Base-by-base conservation (phyloP, 345 rosid species). In the Eucalyptus erythrocorys region DNA sequence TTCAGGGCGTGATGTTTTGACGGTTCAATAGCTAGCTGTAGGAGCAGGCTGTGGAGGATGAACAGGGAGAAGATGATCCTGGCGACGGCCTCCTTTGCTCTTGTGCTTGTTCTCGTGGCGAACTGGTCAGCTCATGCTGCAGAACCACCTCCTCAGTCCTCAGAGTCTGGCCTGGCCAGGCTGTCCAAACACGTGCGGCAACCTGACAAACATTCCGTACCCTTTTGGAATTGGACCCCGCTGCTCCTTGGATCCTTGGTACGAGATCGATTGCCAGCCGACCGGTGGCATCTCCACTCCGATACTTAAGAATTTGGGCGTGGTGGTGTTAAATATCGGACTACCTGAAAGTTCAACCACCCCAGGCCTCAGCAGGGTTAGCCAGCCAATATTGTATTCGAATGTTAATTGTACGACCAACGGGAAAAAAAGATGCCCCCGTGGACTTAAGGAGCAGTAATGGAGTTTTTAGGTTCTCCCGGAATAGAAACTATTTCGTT, bases 351-450 rank as follows among this genome's bases (percentile, higher is more conserved):
- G 32, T 59, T 27, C n/a, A 11, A 1, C 5, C 66, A 13, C 6
- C 15, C 66, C 32, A 26, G 32, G 34, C 9, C 9, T 6, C 34
- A 61, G 30, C 3, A 61, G 3, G 8, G 17, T 61, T 34, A 30
- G 34, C 34, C 68, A 30, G 34, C 68, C 34, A 3, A 61, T 61
- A 61, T 3, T 2, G 68, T 6, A 61, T 6, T 30, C 34, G 1
- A 7, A 27, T 30, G 4, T 0, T 27, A 11, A 30, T 61, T 30
- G 9, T 61, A 6, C 34, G 34, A 3, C 68, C 68, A 13, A 61
- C 17, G 0, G 4, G 7, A 7, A 5, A 26, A 26, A 57, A 59
- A 0, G 4, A 27, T 6, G 15, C 34, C 68, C 68, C 17, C 0
- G 17, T 61, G 68, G 68, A 61, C 34, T 61, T 27, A 27, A 27